phyloP scores from a whole-genome alignment of 371 early-diverging fungal species.

The Saksenaea vasiformis region DNA sequence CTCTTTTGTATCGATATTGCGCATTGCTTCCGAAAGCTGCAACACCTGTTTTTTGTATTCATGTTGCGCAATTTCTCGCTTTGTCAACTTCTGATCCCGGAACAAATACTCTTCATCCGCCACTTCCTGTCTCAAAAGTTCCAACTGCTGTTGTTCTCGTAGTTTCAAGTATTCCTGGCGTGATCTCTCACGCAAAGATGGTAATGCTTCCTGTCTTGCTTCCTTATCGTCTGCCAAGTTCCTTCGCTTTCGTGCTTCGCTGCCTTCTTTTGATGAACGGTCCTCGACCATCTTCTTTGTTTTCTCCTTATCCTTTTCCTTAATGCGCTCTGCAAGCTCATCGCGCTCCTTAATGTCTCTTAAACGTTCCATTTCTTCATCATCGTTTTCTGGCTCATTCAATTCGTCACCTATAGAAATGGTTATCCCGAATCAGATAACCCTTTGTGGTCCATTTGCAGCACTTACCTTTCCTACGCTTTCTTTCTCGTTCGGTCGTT shows the following conservation, averaged over 20 bases:
- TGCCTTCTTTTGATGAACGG: slow-evolving; percentile 71
- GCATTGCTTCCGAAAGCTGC: slow-evolving; percentile 81
- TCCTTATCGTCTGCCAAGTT: slow-evolving; percentile 84
- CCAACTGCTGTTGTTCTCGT: slow-evolving; percentile 83
- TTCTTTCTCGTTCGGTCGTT: slow-evolving; percentile 38
- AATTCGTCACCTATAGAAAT: slow-evolving; percentile 6
- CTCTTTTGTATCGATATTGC: slow-evolving; percentile 72
- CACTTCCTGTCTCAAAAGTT: slow-evolving; percentile 75
- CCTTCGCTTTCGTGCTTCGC: slow-evolving; percentile 71
- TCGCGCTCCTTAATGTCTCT: slow-evolving; percentile 83
- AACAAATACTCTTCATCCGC: slow-evolving; percentile 90
- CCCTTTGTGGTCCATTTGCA: neutral
- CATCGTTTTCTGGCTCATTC: slow-evolving; percentile 37
- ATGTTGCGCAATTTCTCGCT: slow-evolving; percentile 72
- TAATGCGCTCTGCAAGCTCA: slow-evolving; percentile 84
- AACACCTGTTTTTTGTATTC: slow-evolving; percentile 86
- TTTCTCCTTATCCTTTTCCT: slow-evolving; percentile 80
- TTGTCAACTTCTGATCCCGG: slow-evolving; percentile 72
- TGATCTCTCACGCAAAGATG: slow-evolving; percentile 79
- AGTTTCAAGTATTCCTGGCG: slow-evolving; percentile 90
- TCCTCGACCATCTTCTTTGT: slow-evolving; percentile 85
- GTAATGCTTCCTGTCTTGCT: slow-evolving; percentile 62
- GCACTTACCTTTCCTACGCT: slow-evolving; percentile 38
- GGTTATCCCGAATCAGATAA: neutral
- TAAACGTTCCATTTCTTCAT: slow-evolving; percentile 60